Percentiles rank a stretch among this genome's conserved stretches.
Evolutionary conservation across 1,139 yeast species (phyloP).

Genomic region (Debaryomyces psychrophilus): DNA sequence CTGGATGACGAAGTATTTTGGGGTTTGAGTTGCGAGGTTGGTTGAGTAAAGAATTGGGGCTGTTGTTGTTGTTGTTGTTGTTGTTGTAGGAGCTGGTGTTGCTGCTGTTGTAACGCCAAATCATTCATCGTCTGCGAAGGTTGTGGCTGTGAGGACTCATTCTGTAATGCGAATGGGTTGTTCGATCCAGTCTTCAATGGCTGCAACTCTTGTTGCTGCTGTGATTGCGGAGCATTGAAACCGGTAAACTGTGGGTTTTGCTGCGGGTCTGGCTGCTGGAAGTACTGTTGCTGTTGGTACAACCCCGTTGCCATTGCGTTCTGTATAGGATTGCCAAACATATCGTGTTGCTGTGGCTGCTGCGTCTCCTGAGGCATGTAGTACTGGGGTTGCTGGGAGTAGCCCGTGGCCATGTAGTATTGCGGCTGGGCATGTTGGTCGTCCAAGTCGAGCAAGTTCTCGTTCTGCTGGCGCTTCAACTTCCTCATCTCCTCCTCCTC

Average conservation of each 20-base stretch:
- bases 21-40: conserved; percentile 25
- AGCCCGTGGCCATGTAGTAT: conserved; percentile 35
- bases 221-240: conserved; percentile 39
- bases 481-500: conserved; percentile 87
- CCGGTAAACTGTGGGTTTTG: conserved; percentile 42
- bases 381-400: conserved; percentile 41
- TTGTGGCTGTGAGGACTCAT: conserved; percentile 23
- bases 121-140: conserved; percentile 13
- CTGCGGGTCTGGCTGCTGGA: conserved; percentile 34
- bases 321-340: conserved; percentile 80
- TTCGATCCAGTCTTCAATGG: conserved; percentile 82
- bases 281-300: conserved; percentile 27
- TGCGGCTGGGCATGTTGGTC: conserved; percentile 39
- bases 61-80: conserved; percentile 27
- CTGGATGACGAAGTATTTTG: conserved; percentile 42
- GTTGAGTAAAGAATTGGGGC: conserved; percentile 26
- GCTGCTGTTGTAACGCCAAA: conserved; percentile 23
- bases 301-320: conserved; percentile 58
- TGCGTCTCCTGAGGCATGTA: conserved; percentile 27
- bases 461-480: conserved; percentile 48
- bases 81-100: conserved; percentile 22
- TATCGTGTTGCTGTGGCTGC: conserved; percentile 51
- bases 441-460: conserved; percentile 58
- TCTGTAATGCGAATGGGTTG: conserved; percentile 79
- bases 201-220: conserved; percentile 44